These are phyloP conservation scores for Aspergillus ochraceoroseus DNA, from an alignment of 2,329 filamentous ascomycete genomes.

Conservation along the genomic window DNA sequence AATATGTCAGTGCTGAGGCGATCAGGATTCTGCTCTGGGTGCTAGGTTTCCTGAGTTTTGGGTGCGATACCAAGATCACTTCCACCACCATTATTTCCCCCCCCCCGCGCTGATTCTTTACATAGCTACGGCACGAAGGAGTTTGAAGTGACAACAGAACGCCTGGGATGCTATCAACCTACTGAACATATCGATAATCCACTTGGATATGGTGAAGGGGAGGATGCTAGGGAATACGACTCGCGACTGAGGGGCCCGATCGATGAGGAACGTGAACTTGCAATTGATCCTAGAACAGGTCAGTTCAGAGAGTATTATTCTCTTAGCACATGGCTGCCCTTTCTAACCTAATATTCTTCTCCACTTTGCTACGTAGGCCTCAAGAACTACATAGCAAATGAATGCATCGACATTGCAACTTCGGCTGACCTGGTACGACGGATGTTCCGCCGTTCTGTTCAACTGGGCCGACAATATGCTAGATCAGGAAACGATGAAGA, in stretches of 20 bases:
- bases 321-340: neutral
- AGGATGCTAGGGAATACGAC: slow-evolving; percentile 79
- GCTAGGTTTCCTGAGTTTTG: slow-evolving; percentile 83
- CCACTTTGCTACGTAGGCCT: slow-evolving; percentile 53
- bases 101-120: neutral
- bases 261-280: slow-evolving; percentile 71
- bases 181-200: slow-evolving; percentile 78
- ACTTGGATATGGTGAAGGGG: slow-evolving; percentile 82
- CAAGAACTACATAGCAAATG: slow-evolving; percentile 94
- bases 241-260: slow-evolving; percentile 73
- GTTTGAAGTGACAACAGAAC: slow-evolving; percentile 75
- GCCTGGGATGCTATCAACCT: slow-evolving; percentile 74
- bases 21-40: slow-evolving; percentile 86
- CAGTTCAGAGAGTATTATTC: slow-evolving; percentile 20
- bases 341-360: too few relatives aligned
- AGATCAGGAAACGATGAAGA: slow-evolving; percentile 65
- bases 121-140: slow-evolving; percentile 62
- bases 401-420: slow-evolving; percentile 70
- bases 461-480: slow-evolving; percentile 71
- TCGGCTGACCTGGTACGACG: slow-evolving; percentile 71
- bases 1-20: slow-evolving; percentile 82
- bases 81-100: too few relatives aligned
- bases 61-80: slow-evolving; percentile 47
- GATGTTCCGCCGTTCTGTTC: slow-evolving; percentile 68
- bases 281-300: slow-evolving; percentile 68